These are phyloP conservation scores for Blastocystis hominis DNA, from an alignment of 352 stramenopile species.

Conservation along the genomic window DNA sequence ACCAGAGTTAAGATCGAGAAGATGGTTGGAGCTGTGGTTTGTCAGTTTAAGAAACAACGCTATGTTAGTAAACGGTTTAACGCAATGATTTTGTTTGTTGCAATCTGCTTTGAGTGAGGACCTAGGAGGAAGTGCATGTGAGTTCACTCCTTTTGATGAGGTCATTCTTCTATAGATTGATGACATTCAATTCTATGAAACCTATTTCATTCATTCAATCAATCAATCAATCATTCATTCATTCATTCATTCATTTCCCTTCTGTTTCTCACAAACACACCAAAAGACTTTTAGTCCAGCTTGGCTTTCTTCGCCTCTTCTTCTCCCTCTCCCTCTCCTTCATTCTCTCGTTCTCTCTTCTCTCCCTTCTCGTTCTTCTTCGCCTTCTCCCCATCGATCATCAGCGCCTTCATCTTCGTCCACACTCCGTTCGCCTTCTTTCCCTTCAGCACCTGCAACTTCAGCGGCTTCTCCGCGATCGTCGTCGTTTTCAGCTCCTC, in stretches of 20 bases:
- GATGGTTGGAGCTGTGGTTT: not conserved
- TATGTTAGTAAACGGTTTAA: not conserved
- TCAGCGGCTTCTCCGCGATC: slow-evolving; percentile 21
- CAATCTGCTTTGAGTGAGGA: not conserved
- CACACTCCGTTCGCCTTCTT: slow-evolving; percentile 52
- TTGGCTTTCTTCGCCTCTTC: not conserved
- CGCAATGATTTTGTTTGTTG: not conserved
- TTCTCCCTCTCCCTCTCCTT: not conserved
- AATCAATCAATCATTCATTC: not conserved
- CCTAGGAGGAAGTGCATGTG: not conserved
- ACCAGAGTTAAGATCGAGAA: slow-evolving; percentile 34
- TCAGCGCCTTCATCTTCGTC: slow-evolving; percentile 46
- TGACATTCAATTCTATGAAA: not conserved
- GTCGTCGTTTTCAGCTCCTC: slow-evolving; percentile 33
- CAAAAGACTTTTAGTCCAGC: not conserved
- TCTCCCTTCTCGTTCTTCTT: slow-evolving; percentile 37
- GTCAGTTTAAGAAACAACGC: too few relatives aligned
- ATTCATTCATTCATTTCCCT: not conserved
- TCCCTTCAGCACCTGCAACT: slow-evolving; percentile 9
- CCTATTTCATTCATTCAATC: not conserved
- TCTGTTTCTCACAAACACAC: not conserved
- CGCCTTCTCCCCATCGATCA: slow-evolving; percentile 7
- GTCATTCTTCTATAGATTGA: not conserved
- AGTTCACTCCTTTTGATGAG: not conserved
- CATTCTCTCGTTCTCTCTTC: not conserved